A percentile compares a stretch with the other conserved stretches of the same genome.
These are phyloP conservation scores for Naganishia onofrii DNA, from an alignment of 768 basidiomycete genomes.

Conservation along the genomic window DNA sequence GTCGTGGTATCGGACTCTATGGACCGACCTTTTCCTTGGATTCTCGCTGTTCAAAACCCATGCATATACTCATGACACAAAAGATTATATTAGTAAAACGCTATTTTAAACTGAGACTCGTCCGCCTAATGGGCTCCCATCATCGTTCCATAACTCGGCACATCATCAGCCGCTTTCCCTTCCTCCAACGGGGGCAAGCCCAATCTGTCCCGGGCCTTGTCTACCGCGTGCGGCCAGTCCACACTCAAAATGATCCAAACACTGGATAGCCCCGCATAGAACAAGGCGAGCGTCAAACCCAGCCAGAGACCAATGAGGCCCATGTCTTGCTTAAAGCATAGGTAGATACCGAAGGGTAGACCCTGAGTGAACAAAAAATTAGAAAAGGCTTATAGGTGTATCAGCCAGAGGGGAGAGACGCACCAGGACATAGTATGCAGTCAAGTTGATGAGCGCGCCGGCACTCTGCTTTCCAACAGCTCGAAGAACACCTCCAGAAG, in stretches of 20 bases:
- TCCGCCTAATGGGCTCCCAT: constrained; percentile 13
- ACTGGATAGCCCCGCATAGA: constrained; percentile 26
- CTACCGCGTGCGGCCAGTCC: constrained; percentile 26
- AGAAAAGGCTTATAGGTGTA: neutral
- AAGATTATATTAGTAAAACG: neutral
- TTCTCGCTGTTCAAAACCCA: too few relatives aligned
- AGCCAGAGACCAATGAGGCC: constrained; percentile 78
- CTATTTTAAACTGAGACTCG: neutral
- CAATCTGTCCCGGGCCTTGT: constrained; percentile 25
- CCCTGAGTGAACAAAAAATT: constrained; percentile 52
- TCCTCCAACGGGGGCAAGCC: constrained; percentile 24
- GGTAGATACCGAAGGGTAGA: constrained; percentile 76
- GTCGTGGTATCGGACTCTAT: too few relatives aligned
- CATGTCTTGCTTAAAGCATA: constrained; percentile 64
- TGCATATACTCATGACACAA: neutral
- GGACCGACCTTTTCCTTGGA: too few relatives aligned
- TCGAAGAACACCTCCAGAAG: constrained; percentile 74
- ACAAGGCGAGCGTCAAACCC: constrained; percentile 57
- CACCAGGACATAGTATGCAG: constrained; percentile 77
- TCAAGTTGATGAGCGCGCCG: constrained; percentile 76
- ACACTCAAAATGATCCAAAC: constrained; percentile 23
- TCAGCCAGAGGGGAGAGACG: constrained; percentile 4
- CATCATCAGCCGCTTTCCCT: constrained; percentile 11
- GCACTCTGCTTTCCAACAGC: constrained; percentile 73
- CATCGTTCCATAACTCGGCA: constrained; percentile 22